A percentile compares a stretch with the other conserved stretches of the same genome.
phyloP scores from a whole-genome alignment of 495 filamentous ascomycete genomes.

The Tuber umbilicatum region DNA sequence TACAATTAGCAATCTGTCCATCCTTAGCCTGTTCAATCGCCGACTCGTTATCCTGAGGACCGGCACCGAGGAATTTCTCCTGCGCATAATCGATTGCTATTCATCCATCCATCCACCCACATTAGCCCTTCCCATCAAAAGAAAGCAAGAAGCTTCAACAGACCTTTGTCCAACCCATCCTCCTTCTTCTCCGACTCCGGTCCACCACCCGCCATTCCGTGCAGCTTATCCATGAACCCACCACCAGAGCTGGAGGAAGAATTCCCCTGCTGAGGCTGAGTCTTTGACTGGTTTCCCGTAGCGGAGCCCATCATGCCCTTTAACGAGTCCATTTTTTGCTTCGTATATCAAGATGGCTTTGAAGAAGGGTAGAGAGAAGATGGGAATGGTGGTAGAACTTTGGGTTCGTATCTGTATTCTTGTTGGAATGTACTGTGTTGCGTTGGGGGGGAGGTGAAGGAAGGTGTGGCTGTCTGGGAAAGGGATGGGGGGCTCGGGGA shows the following conservation, averaged over 20 bases:
- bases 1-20: conserved; percentile 55
- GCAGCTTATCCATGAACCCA: conserved; percentile 53
- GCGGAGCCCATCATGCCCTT: neutral
- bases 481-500: neutral
- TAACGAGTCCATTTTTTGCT: neutral
- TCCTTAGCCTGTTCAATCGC: conserved; percentile 71
- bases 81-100: conserved; percentile 63
- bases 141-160: conserved; percentile 3
- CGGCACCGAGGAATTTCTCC: conserved; percentile 58
- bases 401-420: neutral
- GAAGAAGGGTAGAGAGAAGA: neutral
- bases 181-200: conserved; percentile 65
- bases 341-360: conserved; percentile 1
- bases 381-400: neutral
- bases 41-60: conserved; percentile 62
- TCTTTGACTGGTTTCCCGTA: neutral
- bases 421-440: neutral
- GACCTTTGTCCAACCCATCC: conserved; percentile 61
- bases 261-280: neutral
- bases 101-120: neutral
- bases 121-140: conserved; percentile 8
- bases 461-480: neutral
- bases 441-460: neutral
- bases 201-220: conserved; percentile 59
- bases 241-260: conserved; percentile 41